Evolutionary conservation across 306 rosid species (phyloP), one percentile per base, ranked within the genome.

Genomic region (Vigna angularis): DNA sequence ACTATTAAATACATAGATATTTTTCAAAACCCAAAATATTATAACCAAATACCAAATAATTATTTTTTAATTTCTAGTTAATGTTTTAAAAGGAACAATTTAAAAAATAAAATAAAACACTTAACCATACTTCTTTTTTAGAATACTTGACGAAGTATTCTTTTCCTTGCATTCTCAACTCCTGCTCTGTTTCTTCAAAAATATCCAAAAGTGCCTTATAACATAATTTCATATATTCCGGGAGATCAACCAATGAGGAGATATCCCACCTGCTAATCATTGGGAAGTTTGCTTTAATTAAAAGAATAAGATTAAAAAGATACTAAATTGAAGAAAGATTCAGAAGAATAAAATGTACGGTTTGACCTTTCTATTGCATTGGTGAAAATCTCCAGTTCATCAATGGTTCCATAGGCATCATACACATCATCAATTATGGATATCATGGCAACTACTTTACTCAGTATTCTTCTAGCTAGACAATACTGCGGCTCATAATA

Each of bases 331-430:
- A 30, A 30, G 34, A 30, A 30, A 30, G 32, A 30, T 30, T 30
- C 4, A 4, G 5, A 30, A 30, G 32, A 20, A 20, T 20, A 20
- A 20, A 20, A 20, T 20, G 20, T 0, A 20, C 0, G 0, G 20
- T 20, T 20, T 20, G 20, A 20, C 93, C 89, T 89, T 12, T 82
- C 73, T 11, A 87, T 57, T 65, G 88, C 91, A 14, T 56, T 12
- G 1, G 86, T 88, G 20, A 90, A 76, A 38, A 78, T 48, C 17
- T 56, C 76, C 4, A 90, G 77, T 6, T 90, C 96, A 20, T 88
- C 88, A 9, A 84, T 14, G n/a, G 90, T 84, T 4, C 91, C 93
- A 66, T 74, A 85, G 2, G 59, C 83, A 34, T 88, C 96, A 48
- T 88, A 90, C 7, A 74, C 73, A 53, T 87, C 91, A 73, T 88